Evolutionary conservation across 2,329 filamentous ascomycete species (phyloP).

Genomic region (Dryadomyces quercivorus): DNA sequence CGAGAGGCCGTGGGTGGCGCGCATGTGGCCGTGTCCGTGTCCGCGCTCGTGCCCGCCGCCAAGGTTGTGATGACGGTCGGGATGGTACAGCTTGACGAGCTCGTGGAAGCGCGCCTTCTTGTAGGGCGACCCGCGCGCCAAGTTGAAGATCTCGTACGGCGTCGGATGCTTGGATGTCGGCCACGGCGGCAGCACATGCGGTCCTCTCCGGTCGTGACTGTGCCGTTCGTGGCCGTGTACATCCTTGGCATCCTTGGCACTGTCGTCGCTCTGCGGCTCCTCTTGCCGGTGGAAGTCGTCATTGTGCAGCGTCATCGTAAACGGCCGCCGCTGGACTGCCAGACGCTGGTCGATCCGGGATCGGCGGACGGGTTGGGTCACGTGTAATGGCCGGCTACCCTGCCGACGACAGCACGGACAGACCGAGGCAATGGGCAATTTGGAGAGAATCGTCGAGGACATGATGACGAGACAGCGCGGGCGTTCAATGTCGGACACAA

Average conservation of each 20-base stretch:
- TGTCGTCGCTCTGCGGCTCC: background rate
- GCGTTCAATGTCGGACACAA: too few relatives aligned
- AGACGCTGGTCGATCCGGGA: background rate
- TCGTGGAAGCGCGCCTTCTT: slow-evolving; percentile 77
- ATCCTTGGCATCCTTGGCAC: background rate
- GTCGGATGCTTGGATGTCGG: slow-evolving; percentile 46
- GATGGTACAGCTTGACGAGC: slow-evolving; percentile 92
- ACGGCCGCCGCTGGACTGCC: background rate
- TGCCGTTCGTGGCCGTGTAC: background rate
- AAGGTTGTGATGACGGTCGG: slow-evolving; percentile 47
- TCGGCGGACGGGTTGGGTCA: background rate
- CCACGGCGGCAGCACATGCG: slow-evolving; percentile 23
- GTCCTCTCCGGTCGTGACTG: background rate
- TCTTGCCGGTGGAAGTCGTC: background rate
- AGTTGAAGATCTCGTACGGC: slow-evolving; percentile 79
- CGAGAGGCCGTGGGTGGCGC: slow-evolving; percentile 33
- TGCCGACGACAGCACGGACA: background rate
- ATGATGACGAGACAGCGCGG: too few relatives aligned
- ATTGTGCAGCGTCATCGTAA: background rate
- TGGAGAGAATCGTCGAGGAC: background rate
- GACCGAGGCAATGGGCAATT: background rate
- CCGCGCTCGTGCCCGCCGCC: background rate
- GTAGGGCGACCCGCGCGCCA: slow-evolving; percentile 49
- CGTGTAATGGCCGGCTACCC: background rate
- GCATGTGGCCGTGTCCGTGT: slow-evolving; percentile 9